Conservation (phyloP, 768 basidiomycete species). For the Suillus tomentosus region DNA sequence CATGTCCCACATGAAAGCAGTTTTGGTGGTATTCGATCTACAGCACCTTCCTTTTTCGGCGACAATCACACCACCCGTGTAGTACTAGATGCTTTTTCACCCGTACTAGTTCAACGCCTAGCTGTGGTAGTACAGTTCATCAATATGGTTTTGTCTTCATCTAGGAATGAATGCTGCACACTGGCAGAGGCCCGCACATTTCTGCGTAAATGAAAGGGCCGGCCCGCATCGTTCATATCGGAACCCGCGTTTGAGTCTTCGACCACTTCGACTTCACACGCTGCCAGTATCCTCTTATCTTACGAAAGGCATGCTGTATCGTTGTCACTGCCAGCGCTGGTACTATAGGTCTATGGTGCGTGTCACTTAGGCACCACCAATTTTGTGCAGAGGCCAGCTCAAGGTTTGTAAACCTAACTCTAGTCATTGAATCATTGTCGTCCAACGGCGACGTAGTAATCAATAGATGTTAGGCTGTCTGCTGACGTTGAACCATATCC, state of each 20-base stretch:
- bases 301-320: neutral
- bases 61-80: neutral
- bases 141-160: too few species aligned
- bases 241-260: neutral
- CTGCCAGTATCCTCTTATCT: neutral
- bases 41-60: slow-evolving; percentile 30
- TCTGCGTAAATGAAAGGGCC: neutral
- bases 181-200: neutral
- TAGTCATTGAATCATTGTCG: too few species aligned
- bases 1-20: slow-evolving; percentile 13
- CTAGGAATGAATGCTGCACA: too few species aligned
- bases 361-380: too few species aligned
- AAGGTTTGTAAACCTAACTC: too few species aligned
- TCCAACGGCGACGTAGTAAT: too few species aligned
- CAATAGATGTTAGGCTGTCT: too few species aligned
- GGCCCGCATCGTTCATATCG: neutral
- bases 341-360: neutral
- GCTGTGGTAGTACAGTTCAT: neutral
- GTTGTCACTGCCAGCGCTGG: neutral
- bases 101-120: too few species aligned
- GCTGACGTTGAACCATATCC: too few species aligned
- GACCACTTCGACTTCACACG: slow-evolving; percentile 1
- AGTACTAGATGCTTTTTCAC: neutral
- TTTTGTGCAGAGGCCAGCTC: too few species aligned
- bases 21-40: slow-evolving; percentile 20